Conservation (phyloP, 2,329 filamentous ascomycete genomes). For the Alternaria triticimaculans region DNA sequence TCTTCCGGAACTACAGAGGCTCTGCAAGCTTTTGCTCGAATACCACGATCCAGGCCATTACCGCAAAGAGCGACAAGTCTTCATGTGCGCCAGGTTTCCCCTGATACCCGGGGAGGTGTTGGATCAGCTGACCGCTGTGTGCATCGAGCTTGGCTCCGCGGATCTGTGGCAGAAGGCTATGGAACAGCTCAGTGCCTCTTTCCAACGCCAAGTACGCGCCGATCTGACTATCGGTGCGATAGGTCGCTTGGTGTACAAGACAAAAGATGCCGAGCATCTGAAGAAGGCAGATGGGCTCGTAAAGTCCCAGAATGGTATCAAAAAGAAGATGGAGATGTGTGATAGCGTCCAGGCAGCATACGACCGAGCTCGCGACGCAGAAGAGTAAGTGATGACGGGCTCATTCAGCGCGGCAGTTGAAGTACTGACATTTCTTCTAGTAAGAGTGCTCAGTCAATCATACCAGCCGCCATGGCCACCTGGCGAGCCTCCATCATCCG, state of each 20-base stretch:
- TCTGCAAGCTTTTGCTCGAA: background rate
- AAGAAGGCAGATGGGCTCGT: background rate
- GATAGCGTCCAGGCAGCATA: background rate
- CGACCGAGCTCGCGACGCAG: background rate
- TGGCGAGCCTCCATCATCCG: background rate
- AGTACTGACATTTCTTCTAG: background rate
- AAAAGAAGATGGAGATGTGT: background rate
- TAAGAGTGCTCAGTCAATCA: background rate
- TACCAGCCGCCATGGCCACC: background rate
- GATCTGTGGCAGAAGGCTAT: background rate
- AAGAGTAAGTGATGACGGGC: background rate
- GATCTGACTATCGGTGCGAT: background rate
- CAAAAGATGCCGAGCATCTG: background rate
- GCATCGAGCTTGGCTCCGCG: background rate
- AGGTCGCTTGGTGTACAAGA: background rate
- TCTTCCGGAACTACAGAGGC: background rate
- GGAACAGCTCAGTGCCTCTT: background rate
- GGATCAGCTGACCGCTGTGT: background rate
- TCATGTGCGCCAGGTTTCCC: background rate
- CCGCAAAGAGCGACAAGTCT: accelerated
- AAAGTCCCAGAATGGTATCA: background rate
- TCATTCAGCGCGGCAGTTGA: background rate
- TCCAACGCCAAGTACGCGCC: background rate
- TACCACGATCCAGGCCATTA: background rate
- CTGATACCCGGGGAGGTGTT: background rate